Base-by-base conservation (phyloP, 306 rosid species). In the Glycine soja region DNA sequence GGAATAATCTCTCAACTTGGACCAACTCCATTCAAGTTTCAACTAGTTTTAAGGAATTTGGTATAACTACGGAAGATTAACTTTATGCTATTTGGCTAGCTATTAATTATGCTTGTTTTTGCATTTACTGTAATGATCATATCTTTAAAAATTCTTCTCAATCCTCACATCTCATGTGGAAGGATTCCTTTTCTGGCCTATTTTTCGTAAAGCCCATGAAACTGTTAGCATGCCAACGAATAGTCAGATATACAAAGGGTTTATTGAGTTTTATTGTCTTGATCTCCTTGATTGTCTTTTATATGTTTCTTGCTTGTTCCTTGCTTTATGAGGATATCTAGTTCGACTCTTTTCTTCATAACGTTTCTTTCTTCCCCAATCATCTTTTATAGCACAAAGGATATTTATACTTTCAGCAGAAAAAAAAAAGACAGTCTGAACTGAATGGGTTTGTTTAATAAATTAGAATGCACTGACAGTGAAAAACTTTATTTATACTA, bases 131-230 rank as follows among this genome's bases (percentile, higher is more conserved):
- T 12, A 59, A 30, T 43, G 42, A 45, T 59, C 46, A 14, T 61
- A 2, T 46, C 72, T 38, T 12, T n/a, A 34, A 66, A 43, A 65
- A 11, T 52, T 51, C 7, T 77, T 66, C 66, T 40, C 43, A 51
- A 8, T 30, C 24, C 53, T 65, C 32, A 52, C 43, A 51, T 52
- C 43, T 36, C 45, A 38, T 4, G 16, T 12, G 59, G 74, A 10
- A 65, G 74, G 74, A 38, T 77, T 72, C 13, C 24, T 77, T 77
- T 65, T 16, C 45, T 4, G 52, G 51, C 74, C 81, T 34, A 43
- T 42, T 68, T 40, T 52, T 8, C 38, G 68, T 4, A 32, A 19
- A 61, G 46, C 45, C 58, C 16, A 43, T 18, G 56, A 34, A 42
- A 46, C 67, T 18, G 18, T 52, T 77, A 65, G 54, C 66, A 53